Evolutionary conservation across 768 basidiomycete genomes (phyloP), one percentile per base, ranked within the genome.

Genomic region (Termitomyces bulborhizus): DNA sequence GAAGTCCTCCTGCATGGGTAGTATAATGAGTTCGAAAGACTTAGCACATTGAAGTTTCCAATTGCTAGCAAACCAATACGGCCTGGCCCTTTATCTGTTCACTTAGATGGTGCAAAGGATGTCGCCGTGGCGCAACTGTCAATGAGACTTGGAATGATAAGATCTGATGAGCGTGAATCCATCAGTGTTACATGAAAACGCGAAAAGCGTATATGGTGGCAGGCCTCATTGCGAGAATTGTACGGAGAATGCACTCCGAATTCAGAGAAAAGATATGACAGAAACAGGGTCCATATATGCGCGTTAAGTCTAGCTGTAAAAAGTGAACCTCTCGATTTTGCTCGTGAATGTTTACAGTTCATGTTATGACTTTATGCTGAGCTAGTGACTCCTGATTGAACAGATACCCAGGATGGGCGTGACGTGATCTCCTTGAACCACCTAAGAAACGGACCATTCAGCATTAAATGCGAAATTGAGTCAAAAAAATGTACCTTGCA

Each of bases 371-470:
- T 57, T 40, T 42, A 60, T 29, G 55, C 54, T 12, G 54, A 63
- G 42, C 57, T 55, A 41, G 61, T 57, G 26, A 65, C 66, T 1
- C 72, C 73, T 12, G 71, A 66, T 64, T 78, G 76, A 37, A 80
- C 75, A 0, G 74, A 71, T 54, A 65, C 57, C 82, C 81, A 84
- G 1, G 80, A 68, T 12, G 72, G 67, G 48, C 81, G 70, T 13
- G 74, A 68, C 9, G 72, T 68, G 46, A 84, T 67, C 21, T 77
- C 80, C 36, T 56, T 44, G 48, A 53, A 60, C 59, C 59, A 61
- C 39, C 68, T 63, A 32, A 31, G 26, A 29, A n/a, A 27, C 15
- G 9, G n/a, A 40, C n/a, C 18, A 7, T 12, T 26, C 8, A 26
- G 36, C 26, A 51, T 21, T 2, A 40, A 24, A 21, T 9, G 31